Base-by-base conservation (phyloP, 495 filamentous ascomycete genomes). In the Neurospora sp. region DNA sequence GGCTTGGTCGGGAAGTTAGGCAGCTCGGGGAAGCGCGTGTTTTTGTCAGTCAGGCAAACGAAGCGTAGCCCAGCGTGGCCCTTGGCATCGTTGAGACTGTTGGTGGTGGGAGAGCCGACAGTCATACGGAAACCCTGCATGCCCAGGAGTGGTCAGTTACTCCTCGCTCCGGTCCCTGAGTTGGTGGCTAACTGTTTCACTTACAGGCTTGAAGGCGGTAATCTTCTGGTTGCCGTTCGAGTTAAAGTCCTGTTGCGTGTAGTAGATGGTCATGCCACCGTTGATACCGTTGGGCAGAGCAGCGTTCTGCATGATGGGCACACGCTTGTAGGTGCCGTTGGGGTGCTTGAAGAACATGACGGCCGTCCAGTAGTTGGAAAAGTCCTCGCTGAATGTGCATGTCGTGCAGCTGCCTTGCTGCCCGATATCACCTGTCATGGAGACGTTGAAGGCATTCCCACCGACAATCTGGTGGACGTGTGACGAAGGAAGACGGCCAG, bases 111-210 rank as follows among this genome's bases (percentile, higher is more conserved):
- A 75, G 72, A 82, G 74, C 85, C 85, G 70, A 87, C 84, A 1
- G 83, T 84, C 85, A 87, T 87, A 70, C 85, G 85, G 83, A 87
- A 87, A 44, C 85, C 85, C 85, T 87, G 69, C 37, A 68, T 6
- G 22, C 14, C 27, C 53, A 37, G 11, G 2, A 18, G 35, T 35
- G 70, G 46, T 39, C 35, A 31, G 38, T 80, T 72, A 76, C 71
- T 37, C 61, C 12, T 9, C 65, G 12, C 10, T 59, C 18, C 37
- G 18, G 41, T 46, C 31, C 69, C 8, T 42, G 70, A 14, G 44
- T 22, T 68, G 65, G 40, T 31, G 18, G 20, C 31, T n/a, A 40
- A 53, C 40, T n/a, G 22, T 42, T 31, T 14, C 6, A 80, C 82
- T 70, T 73, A 85, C 84, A 4, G 84, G 84, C 73, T 77, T 76